phyloP scores from a whole-genome alignment of 2,329 filamentous ascomycete species.

The Pyricularia sp. region DNA sequence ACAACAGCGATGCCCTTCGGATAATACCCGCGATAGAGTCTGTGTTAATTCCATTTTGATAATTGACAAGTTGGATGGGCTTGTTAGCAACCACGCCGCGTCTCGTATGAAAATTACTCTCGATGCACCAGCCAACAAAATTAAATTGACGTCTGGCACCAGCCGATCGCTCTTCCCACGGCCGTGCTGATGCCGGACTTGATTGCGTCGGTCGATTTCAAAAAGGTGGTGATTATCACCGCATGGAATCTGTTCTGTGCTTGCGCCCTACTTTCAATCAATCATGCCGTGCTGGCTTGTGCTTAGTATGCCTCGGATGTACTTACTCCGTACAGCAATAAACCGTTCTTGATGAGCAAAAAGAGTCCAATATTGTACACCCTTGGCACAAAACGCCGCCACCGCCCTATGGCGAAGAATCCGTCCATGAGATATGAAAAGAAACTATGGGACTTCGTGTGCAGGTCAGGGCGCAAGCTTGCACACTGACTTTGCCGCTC shows the following conservation, averaged over 20 bases:
- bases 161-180: not conserved
- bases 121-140: not conserved
- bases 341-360: not conserved
- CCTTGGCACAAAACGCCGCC: not conserved
- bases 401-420: not conserved
- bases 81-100: not conserved
- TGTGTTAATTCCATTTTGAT: not conserved
- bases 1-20: not conserved
- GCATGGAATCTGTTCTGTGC: not conserved
- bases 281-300: not conserved
- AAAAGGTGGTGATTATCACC: not conserved
- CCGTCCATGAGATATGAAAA: not conserved
- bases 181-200: not conserved
- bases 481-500: constrained; percentile 9
- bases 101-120: not conserved
- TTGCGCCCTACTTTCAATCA: not conserved
- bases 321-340: not conserved
- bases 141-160: not conserved
- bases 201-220: not conserved
- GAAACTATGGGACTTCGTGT: not conserved
- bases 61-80: not conserved
- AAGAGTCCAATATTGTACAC: not conserved
- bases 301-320: not conserved
- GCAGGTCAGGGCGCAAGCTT: constrained; percentile 1
- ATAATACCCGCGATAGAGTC: not conserved